Conservation (phyloP, 1,284 basidiomycete genomes). For the Sanghuangporus weigelae region DNA sequence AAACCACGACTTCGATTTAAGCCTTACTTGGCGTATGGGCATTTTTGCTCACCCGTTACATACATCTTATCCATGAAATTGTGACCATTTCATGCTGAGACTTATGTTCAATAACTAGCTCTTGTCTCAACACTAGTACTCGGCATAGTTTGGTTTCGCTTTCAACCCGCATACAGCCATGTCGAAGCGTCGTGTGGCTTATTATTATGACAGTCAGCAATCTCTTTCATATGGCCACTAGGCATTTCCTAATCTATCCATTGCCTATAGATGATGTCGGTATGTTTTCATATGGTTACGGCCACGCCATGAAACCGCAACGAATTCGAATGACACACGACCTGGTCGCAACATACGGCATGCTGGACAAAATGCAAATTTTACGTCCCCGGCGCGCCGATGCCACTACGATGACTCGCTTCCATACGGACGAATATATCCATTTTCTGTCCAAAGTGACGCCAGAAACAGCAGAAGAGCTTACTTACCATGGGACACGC, state of each 20-base stretch:
- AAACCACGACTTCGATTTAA: too few species aligned
- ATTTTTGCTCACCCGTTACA: too few species aligned
- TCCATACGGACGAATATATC: slow-evolving; percentile 98
- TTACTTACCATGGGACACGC: slow-evolving; percentile 79
- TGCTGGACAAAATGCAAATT: slow-evolving; percentile 89
- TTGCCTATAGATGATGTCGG: slow-evolving; percentile 62
- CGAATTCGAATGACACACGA: slow-evolving; percentile 92
- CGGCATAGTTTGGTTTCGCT: neutral
- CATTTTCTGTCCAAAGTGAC: slow-evolving; percentile 86
- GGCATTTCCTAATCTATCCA: neutral
- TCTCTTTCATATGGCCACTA: neutral
- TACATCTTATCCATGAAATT: too few species aligned
- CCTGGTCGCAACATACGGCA: slow-evolving; percentile 84
- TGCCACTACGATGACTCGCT: slow-evolving; percentile 81
- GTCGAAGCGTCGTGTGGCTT: slow-evolving; percentile 57
- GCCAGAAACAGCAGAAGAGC: slow-evolving; percentile 80
- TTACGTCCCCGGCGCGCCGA: slow-evolving; percentile 82
- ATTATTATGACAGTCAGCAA: slow-evolving; percentile 53
- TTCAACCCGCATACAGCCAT: slow-evolving; percentile 27
- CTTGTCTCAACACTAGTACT: too few species aligned
- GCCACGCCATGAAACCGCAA: slow-evolving; percentile 95
- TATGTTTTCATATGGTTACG: slow-evolving; percentile 82
- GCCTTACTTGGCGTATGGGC: too few species aligned
- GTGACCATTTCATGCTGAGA: too few species aligned
- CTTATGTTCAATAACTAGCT: too few species aligned